Conservation (phyloP, 495 filamentous ascomycete species). For the Letharia columbiana region DNA sequence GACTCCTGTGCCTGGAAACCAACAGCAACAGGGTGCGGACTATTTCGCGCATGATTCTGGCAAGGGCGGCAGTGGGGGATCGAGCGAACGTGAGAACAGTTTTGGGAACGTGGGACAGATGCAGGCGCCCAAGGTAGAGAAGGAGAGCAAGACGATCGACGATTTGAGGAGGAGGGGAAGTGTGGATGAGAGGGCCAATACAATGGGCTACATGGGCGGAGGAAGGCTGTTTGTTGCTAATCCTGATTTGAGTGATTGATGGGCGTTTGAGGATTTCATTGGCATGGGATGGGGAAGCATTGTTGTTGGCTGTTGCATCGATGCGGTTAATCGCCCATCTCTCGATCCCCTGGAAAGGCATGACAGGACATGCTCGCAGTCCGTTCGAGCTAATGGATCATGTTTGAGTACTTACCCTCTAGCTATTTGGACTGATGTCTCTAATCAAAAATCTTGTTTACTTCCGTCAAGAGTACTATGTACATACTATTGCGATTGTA, state of each 20-base stretch:
- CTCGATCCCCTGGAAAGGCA: constrained; percentile 11
- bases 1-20: constrained; percentile 41
- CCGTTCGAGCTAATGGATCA: background rate
- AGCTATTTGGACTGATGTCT: background rate
- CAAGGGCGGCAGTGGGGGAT: constrained; percentile 31
- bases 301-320: constrained; percentile 4
- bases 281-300: constrained; percentile 12
- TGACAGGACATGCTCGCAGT: background rate
- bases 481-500: background rate
- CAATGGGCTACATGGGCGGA: constrained; percentile 57
- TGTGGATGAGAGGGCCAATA: constrained; percentile 81
- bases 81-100: constrained; percentile 43
- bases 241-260: constrained; percentile 66
- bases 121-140: constrained; percentile 35
- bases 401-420: background rate
- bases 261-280: background rate
- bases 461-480: background rate
- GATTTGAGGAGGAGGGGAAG: constrained; percentile 79
- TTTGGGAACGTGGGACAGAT: constrained; percentile 51
- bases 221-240: constrained; percentile 90
- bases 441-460: background rate
- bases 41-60: constrained; percentile 38
- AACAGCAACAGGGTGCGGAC: constrained; percentile 31
- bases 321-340: constrained; percentile 12
- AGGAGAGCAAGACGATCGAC: constrained; percentile 59